A percentile compares a stretch with the other conserved stretches of the same genome.
These are phyloP conservation scores for Neonectria ditissima DNA, from an alignment of 2,329 filamentous ascomycete genomes.

Conservation along the genomic window DNA sequence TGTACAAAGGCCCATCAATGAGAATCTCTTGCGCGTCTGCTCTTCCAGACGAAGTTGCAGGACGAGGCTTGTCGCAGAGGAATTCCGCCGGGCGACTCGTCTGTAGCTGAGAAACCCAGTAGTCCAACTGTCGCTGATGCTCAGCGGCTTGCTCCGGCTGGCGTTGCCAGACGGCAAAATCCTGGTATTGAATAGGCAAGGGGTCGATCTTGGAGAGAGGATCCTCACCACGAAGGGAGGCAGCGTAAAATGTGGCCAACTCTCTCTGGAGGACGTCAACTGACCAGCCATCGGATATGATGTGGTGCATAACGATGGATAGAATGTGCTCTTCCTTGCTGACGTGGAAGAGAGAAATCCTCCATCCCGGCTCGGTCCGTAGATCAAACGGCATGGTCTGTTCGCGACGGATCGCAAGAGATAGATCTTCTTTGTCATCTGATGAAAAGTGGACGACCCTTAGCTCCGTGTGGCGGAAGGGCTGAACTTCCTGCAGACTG, in stretches of 20 bases:
- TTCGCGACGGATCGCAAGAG: slow-evolving; percentile 12
- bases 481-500: slow-evolving; percentile 24
- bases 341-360: slow-evolving; percentile 19
- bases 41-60: slow-evolving; percentile 23
- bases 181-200: slow-evolving; percentile 5
- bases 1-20: slow-evolving; percentile 21
- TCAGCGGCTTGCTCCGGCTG: background rate
- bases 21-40: slow-evolving; percentile 13
- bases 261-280: slow-evolving; percentile 15
- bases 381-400: slow-evolving; percentile 31
- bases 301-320: slow-evolving; percentile 37
- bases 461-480: slow-evolving; percentile 1
- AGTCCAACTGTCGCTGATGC: slow-evolving; percentile 2
- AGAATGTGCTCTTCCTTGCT: slow-evolving; percentile 19
- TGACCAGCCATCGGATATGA: slow-evolving; percentile 41
- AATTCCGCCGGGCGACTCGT: slow-evolving; percentile 24
- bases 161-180: background rate
- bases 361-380: slow-evolving; percentile 23
- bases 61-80: slow-evolving; percentile 24
- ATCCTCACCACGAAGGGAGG: slow-evolving; percentile 16
- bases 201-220: background rate
- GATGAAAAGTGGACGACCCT: slow-evolving; percentile 9
- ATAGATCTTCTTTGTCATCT: background rate
- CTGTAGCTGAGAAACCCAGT: slow-evolving; percentile 2
- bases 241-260: slow-evolving; percentile 5